Base-by-base conservation (phyloP, 805 yeast species). In the Nakazawaea laoshanensis region DNA sequence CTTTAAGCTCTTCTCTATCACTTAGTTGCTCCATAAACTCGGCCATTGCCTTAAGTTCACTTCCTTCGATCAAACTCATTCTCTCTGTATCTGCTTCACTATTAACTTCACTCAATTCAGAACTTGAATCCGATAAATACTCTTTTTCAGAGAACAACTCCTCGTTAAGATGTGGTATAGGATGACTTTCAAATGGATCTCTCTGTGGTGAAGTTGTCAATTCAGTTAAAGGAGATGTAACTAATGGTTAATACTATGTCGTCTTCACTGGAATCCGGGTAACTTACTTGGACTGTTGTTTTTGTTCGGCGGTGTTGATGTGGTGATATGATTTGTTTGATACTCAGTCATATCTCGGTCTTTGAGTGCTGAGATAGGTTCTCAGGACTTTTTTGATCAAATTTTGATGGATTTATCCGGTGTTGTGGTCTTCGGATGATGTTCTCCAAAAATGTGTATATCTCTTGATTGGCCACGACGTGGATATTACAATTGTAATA, bases 61-160 rank as follows among this genome's bases (percentile, higher is more conserved):
- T 67, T 22, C 66, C 69, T 23, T 73, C 63, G n/a, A 70, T 86
- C 15, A 49, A 55, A 24, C 75, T 89, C 84, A 86, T 74, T 45
- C 74, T 79, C 49, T 87, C 96, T 0, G 96, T 87, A 51, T 87
- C 96, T 12, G 92, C 95, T 55, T 87, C 96, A 43, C 76, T 67
- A 35, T 67, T 76, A 37, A 72, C 63, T 34, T 73, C 80, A 30
- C 71, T 75, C 41, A 74, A 53, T 36, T 74, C 82, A 25, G 65
- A 59, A 12, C 50, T 53, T 38, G 19, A 46, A 35, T 33, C 55
- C 42, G 48, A 37, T 10, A n/a, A 19, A 27, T 10, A 27, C 21
- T 12, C 18, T 18, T 27, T 19, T 30, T 18, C 12, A 16, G 6
- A 12, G 15, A n/a, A n/a, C n/a, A n/a, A 13, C 15, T 24, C 14